These are phyloP conservation scores for Eucalyptus melliodora DNA, from an alignment of 345 rosid genomes.

Conservation along the genomic window DNA sequence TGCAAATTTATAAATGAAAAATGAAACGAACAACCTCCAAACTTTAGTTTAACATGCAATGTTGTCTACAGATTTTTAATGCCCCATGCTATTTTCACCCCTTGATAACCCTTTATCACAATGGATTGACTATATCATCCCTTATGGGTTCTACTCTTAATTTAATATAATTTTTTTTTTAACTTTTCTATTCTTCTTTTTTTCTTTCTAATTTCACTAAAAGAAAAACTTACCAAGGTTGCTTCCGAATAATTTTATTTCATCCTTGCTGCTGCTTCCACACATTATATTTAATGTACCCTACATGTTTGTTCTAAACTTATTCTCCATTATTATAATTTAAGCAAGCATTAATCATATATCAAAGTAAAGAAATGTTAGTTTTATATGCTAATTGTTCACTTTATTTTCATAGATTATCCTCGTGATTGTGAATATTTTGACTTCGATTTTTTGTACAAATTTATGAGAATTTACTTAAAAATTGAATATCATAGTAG, in stretches of 20 bases:
- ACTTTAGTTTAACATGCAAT: rapidly evolving
- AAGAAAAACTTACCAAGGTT: background rate
- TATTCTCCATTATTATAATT: background rate
- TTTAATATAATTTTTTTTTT: too few relatives aligned
- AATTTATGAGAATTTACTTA: background rate
- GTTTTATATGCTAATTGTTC: background rate
- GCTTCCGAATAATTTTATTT: too few relatives aligned
- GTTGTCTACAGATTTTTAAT: rapidly evolving
- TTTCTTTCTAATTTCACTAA: too few relatives aligned
- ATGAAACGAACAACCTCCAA: rapidly evolving
- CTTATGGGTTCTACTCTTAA: background rate
- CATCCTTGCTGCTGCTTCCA: background rate
- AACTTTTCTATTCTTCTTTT: too few relatives aligned
- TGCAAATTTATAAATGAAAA: background rate
- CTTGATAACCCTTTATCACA: too few relatives aligned
- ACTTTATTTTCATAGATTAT: background rate
- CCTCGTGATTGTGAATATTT: too few relatives aligned
- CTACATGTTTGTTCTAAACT: background rate
- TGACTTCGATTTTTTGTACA: background rate
- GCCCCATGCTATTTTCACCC: background rate
- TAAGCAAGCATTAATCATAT: background rate
- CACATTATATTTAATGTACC: background rate
- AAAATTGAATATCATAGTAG: too few relatives aligned
- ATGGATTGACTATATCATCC: too few relatives aligned
- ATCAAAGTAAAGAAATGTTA: background rate